Percentiles rank a stretch among this genome's conserved stretches.
Conservation (phyloP, 2,329 filamentous ascomycete genomes). For the Elsinoe fawcettii region DNA sequence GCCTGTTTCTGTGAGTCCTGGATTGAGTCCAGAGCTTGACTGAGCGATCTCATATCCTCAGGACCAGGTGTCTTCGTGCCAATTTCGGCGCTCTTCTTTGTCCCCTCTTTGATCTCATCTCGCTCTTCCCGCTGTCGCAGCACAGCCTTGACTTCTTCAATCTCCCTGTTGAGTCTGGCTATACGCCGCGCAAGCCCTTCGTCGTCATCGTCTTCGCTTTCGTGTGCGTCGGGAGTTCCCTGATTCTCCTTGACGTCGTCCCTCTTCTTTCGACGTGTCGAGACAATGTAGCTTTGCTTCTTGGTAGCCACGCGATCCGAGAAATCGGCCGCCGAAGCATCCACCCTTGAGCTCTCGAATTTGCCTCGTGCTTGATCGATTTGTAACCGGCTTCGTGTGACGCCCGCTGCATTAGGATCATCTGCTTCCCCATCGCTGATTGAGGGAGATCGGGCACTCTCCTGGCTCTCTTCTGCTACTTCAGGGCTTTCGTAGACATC, state of each 20-base stretch:
- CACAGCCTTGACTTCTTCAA: conserved; percentile 61
- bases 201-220: conserved; percentile 33
- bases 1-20: conserved; percentile 16
- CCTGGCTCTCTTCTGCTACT: conserved; percentile 67
- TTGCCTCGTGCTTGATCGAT: conserved; percentile 70
- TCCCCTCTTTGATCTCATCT: conserved; percentile 20
- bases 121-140: conserved; percentile 55
- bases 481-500: conserved; percentile 97
- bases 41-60: conserved; percentile 16
- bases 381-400: conserved; percentile 69
- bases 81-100: conserved; percentile 12
- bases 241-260: conserved; percentile 21
- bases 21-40: conserved; percentile 15
- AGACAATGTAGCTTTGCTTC: conserved; percentile 73
- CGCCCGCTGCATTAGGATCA: conserved; percentile 50
- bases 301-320: conserved; percentile 80
- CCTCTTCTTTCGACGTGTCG: conserved; percentile 58
- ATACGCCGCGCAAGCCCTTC: conserved; percentile 45
- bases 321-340: conserved; percentile 74
- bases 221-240: conserved; percentile 26
- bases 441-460: conserved; percentile 16
- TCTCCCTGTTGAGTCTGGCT: conserved; percentile 33
- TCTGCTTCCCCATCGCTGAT: conserved; percentile 21
- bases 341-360: conserved; percentile 68
- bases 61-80: background rate